Conservation (phyloP, 2,329 filamentous ascomycete genomes). For the Monascus ruber region DNA sequence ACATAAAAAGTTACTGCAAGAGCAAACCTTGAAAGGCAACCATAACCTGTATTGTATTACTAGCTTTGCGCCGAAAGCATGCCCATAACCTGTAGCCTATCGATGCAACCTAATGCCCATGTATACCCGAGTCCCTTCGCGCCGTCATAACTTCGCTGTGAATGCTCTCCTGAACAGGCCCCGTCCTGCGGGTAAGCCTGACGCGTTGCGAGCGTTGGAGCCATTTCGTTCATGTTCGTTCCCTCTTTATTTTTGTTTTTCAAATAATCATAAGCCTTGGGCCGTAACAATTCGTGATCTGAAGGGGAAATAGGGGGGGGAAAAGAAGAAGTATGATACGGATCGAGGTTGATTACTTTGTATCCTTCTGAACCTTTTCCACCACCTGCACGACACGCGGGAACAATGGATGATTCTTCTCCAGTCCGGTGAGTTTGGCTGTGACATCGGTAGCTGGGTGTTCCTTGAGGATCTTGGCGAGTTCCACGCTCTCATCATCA, state of each 20-base stretch:
- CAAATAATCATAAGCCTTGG: background rate
- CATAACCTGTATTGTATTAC: too few relatives aligned
- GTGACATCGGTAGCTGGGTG: constrained; percentile 64
- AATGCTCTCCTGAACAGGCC: background rate
- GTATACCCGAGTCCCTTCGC: too few relatives aligned
- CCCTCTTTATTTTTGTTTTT: background rate
- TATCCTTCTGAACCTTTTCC: constrained; percentile 60
- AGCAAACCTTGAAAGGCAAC: too few relatives aligned
- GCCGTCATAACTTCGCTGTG: background rate
- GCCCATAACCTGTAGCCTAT: too few relatives aligned
- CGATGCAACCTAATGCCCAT: too few relatives aligned
- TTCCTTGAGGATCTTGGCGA: constrained; percentile 74
- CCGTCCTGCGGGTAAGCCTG: background rate
- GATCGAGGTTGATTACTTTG: constrained; percentile 18
- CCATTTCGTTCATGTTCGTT: background rate
- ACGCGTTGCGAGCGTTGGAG: background rate
- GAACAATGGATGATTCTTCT: constrained; percentile 66
- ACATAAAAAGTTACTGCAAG: too few relatives aligned
- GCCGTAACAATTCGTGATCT: background rate
- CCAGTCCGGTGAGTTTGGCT: constrained; percentile 68
- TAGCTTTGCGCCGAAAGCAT: too few relatives aligned
- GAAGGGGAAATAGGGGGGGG: too few relatives aligned
- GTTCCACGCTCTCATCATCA: constrained; percentile 77
- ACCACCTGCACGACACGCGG: constrained; percentile 65
- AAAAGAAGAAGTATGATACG: background rate